Percentiles rank a stretch among this genome's conserved stretches.
Evolutionary conservation across 352 stramenopile species (phyloP).

Genomic region (Achlya hypogyna): DNA sequence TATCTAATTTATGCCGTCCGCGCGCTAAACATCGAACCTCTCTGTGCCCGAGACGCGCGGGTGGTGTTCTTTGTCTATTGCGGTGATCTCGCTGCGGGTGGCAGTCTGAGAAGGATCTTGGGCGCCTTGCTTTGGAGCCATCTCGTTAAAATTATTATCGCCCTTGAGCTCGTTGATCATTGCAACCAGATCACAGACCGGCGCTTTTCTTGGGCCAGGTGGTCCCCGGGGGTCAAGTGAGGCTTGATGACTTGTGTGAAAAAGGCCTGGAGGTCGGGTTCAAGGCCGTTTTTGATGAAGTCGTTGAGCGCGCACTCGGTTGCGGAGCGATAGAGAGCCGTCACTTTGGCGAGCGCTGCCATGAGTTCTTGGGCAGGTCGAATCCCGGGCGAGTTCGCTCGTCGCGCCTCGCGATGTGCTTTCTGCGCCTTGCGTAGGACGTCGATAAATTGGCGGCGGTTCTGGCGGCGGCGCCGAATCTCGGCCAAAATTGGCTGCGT

Average conservation of each 20-base stretch:
- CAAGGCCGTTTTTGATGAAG: background rate
- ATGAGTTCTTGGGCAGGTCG: background rate
- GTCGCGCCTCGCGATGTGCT: background rate
- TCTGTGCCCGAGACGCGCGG: no score
- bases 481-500: background rate
- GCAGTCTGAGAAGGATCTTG: no score
- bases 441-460: background rate
- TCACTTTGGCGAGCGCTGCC: background rate
- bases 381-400: background rate
- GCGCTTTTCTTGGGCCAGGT: background rate
- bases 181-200: background rate
- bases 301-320: background rate
- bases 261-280: background rate
- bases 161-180: background rate
- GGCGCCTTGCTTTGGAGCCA: no score
- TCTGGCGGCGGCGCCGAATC: background rate
- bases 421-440: background rate
- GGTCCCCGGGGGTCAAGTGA: background rate
- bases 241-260: background rate
- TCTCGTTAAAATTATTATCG: no score
- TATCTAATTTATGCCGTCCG: no score
- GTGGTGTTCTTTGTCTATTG: no score
- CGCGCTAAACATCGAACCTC: no score
- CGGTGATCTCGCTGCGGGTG: no score
- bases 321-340: background rate